phyloP scores from a whole-genome alignment of 2,329 filamentous ascomycete genomes.

The Chaetomium olivaceum region DNA sequence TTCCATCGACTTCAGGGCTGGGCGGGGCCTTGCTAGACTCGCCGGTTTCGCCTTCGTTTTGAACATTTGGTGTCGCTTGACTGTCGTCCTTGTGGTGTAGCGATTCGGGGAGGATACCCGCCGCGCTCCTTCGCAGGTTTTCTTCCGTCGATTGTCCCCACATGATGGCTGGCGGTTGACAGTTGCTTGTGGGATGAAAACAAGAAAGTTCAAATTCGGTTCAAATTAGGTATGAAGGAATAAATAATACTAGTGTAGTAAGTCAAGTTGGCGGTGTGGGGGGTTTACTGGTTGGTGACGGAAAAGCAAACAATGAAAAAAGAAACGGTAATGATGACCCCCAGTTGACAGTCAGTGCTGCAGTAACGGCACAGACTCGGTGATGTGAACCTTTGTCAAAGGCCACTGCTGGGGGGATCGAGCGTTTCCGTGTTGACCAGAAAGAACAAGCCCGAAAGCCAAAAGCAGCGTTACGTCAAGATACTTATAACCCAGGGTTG shows the following conservation, averaged over 20 bases:
- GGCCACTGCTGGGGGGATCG: slow-evolving; percentile 6
- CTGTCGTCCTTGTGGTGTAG: slow-evolving; percentile 30
- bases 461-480: not conserved
- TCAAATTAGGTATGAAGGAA: not conserved
- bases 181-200: not conserved
- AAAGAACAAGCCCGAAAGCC: not conserved
- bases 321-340: not conserved
- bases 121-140: slow-evolving; percentile 27
- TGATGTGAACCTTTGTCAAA: not conserved
- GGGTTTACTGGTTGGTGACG: not conserved
- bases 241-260: not conserved
- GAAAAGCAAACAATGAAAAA: not conserved
- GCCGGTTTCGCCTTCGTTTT: slow-evolving; percentile 9
- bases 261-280: not conserved
- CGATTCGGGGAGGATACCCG: slow-evolving; percentile 24
- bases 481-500: not conserved
- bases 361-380: not conserved
- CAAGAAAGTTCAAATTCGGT: not conserved
- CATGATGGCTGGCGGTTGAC: slow-evolving; percentile 17
- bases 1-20: slow-evolving; percentile 22
- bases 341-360: slow-evolving; percentile 11
- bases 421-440: not conserved
- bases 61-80: not conserved
- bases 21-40: slow-evolving; percentile 21
- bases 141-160: slow-evolving; percentile 30